These are phyloP conservation scores for Melaleuca quinquenervia DNA, from an alignment of 345 rosid genomes.

Conservation along the genomic window DNA sequence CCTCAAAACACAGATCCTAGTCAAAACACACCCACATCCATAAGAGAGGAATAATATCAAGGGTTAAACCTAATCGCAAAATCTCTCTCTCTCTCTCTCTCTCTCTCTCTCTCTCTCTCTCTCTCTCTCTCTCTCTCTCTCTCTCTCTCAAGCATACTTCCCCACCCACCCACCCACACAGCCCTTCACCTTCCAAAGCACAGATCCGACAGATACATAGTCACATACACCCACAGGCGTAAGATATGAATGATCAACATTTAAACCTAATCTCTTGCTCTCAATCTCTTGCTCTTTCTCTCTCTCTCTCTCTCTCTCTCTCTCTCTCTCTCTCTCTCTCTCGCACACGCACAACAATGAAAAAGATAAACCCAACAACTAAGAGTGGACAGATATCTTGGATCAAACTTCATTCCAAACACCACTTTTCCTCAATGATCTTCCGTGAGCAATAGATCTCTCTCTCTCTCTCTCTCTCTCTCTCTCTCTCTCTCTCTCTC, in stretches of 20 bases:
- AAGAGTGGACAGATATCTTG: conserved; percentile 16
- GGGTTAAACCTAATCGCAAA: background rate
- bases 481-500: background rate
- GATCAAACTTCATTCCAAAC: conserved; percentile 50
- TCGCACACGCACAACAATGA: background rate
- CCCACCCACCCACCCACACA: background rate
- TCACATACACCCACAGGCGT: background rate
- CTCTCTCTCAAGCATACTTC: background rate
- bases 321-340: background rate
- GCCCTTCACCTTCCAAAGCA: background rate
- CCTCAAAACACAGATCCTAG: background rate
- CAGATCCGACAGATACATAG: background rate
- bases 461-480: background rate
- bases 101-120: background rate
- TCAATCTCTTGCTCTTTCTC: background rate
- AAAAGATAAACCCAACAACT: background rate
- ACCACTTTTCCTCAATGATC: conserved; percentile 22
- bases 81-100: background rate
- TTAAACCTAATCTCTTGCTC: background rate
- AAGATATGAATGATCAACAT: background rate
- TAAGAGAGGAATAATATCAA: background rate
- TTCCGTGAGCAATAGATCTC: background rate
- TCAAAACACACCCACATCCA: background rate
- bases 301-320: background rate
- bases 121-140: background rate